A percentile compares a stretch with the other conserved stretches of the same genome.
Conservation (phyloP, 805 yeast genomes). For the Wickerhamiella cacticola region DNA sequence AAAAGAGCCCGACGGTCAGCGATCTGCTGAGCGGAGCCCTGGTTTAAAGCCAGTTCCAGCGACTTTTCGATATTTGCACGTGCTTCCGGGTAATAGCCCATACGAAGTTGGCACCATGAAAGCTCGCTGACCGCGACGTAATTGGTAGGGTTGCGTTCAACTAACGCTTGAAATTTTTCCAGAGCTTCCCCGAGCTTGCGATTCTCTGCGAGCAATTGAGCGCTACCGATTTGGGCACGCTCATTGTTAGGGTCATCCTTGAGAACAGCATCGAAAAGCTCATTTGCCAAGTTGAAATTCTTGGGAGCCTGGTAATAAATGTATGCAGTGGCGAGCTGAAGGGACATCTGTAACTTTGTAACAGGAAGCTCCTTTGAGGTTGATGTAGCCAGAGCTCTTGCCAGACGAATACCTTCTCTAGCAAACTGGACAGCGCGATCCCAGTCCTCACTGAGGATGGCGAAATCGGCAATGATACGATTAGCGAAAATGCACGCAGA, state of each 20-base stretch:
- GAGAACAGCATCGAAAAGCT: conserved; percentile 54
- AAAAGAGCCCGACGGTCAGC: conserved; percentile 46
- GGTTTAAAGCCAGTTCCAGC: conserved; percentile 29
- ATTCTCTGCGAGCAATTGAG: conserved; percentile 59
- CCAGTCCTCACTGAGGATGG: conserved; percentile 50
- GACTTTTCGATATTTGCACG: conserved; percentile 38
- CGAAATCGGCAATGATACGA: conserved; percentile 51
- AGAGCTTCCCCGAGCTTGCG: conserved; percentile 46
- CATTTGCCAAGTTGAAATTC: conserved; percentile 62
- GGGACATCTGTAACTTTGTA: conserved; percentile 47
- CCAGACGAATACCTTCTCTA: conserved; percentile 46
- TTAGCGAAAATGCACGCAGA: conserved; percentile 43
- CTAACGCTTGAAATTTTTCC: conserved; percentile 40
- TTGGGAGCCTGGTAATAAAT: conserved; percentile 86
- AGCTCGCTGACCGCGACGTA: conserved; percentile 52
- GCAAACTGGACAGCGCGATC: conserved; percentile 49
- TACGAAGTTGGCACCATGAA: conserved; percentile 63
- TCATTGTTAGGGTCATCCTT: conserved; percentile 35
- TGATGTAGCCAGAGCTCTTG: conserved; percentile 30
- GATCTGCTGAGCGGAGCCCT: conserved; percentile 42
- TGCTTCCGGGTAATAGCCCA: conserved; percentile 42
- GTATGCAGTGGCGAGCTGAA: conserved; percentile 61
- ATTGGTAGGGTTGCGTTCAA: conserved; percentile 39
- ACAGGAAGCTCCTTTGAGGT: conserved; percentile 39
- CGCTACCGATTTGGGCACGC: conserved; percentile 69